These are phyloP conservation scores for Penicillium sp. DNA, from an alignment of 2,329 filamentous ascomycete species.

Conservation along the genomic window DNA sequence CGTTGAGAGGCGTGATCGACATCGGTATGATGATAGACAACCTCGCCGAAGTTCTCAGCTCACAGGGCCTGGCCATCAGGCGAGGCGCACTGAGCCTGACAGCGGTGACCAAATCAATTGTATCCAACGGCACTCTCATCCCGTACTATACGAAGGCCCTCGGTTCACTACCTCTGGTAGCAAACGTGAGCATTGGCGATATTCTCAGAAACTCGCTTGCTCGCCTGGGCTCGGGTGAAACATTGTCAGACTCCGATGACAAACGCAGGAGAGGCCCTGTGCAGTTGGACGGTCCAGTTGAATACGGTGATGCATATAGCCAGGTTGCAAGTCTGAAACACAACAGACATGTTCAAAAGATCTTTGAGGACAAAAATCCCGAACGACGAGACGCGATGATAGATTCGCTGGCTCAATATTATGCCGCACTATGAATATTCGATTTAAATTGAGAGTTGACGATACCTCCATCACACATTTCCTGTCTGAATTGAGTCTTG, in stretches of 20 bases:
- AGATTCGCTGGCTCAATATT: slow-evolving; percentile 13
- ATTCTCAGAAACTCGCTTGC: slow-evolving; percentile 19
- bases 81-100: slow-evolving; percentile 13
- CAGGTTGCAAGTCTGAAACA: slow-evolving; percentile 13
- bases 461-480: background rate
- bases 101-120: slow-evolving; percentile 11
- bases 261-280: slow-evolving; percentile 2
- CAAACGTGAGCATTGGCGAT: slow-evolving; percentile 15
- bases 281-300: background rate
- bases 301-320: background rate
- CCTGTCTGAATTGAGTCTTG: too few relatives aligned
- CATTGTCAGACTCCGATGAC: background rate
- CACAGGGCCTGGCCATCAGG: slow-evolving; percentile 14
- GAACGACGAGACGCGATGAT: slow-evolving; percentile 18
- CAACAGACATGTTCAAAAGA: slow-evolving; percentile 14
- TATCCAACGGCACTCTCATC: slow-evolving; percentile 18
- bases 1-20: slow-evolving; percentile 19
- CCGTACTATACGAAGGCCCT: slow-evolving; percentile 24
- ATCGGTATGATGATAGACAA: slow-evolving; percentile 14
- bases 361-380: slow-evolving; percentile 11
- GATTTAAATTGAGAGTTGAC: background rate
- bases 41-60: slow-evolving; percentile 13
- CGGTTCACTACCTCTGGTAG: slow-evolving; percentile 14
- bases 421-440: slow-evolving; percentile 8
- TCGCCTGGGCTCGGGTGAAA: slow-evolving; percentile 1